These are phyloP conservation scores for Fusarium beomiforme DNA, from an alignment of 2,329 filamentous ascomycete genomes.

Conservation along the genomic window DNA sequence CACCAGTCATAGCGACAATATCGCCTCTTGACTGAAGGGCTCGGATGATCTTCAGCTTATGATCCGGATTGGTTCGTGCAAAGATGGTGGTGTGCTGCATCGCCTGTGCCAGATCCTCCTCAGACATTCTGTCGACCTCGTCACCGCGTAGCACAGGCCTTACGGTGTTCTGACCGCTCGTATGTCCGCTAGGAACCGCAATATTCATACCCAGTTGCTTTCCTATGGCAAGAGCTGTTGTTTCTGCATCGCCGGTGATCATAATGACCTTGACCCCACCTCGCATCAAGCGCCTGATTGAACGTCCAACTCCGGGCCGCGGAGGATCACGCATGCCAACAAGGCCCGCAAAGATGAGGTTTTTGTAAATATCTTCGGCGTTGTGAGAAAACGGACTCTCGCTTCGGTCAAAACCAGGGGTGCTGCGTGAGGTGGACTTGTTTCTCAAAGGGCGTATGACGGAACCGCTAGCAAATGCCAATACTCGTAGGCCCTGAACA, in stretches of 20 bases:
- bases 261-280: constrained; percentile 98
- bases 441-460: constrained; percentile 60
- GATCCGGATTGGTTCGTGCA: constrained; percentile 93
- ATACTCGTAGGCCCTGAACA: constrained; percentile 85
- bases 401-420: constrained; percentile 55
- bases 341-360: constrained; percentile 88
- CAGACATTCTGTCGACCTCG: constrained; percentile 92
- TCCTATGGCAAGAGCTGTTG: constrained; percentile 92
- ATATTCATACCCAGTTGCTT: constrained; percentile 95
- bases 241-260: constrained; percentile 98
- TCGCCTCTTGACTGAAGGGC: constrained; percentile 93
- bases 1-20: constrained; percentile 98
- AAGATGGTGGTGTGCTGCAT: constrained; percentile 94
- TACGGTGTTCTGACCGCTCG: constrained; percentile 66
- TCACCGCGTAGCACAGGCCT: constrained; percentile 85
- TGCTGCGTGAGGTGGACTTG: constrained; percentile 61
- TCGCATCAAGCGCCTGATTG: constrained; percentile 89
- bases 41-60: constrained; percentile 96
- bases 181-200: constrained; percentile 62
- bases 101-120: constrained; percentile 82
- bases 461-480: constrained; percentile 90
- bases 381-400: constrained; percentile 56
- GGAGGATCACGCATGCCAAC: constrained; percentile 99
- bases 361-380: constrained; percentile 79
- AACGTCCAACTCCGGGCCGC: constrained; percentile 86